These are phyloP conservation scores for Biscogniauxia sp. DNA, from an alignment of 2,329 filamentous ascomycete species.

Conservation along the genomic window DNA sequence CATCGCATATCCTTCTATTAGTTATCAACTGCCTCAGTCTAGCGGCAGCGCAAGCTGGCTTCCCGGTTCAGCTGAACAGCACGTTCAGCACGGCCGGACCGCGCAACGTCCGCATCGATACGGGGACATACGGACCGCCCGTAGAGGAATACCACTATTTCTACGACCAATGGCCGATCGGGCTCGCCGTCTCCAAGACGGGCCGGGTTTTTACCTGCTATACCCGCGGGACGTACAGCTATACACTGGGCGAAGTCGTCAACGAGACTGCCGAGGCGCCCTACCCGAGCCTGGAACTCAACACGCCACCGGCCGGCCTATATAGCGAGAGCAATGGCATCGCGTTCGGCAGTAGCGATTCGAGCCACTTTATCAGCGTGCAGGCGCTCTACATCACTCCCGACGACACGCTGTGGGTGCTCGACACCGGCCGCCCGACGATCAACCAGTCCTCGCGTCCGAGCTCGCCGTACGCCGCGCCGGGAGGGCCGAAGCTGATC, in stretches of 20 bases:
- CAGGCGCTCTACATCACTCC: slow-evolving; percentile 45
- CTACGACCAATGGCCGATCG: slow-evolving; percentile 46
- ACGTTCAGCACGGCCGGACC: slow-evolving; percentile 12
- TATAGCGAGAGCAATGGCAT: slow-evolving; percentile 37
- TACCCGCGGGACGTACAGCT: slow-evolving; percentile 43
- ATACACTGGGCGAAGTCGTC: slow-evolving; percentile 45
- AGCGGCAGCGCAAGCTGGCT: slow-evolving; percentile 3
- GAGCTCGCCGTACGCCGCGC: slow-evolving; percentile 42
- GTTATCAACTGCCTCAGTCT: background rate
- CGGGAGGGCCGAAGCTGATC: slow-evolving; percentile 44
- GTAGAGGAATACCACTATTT: slow-evolving; percentile 50
- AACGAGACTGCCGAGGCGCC: slow-evolving; percentile 46
- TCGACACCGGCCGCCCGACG: slow-evolving; percentile 44
- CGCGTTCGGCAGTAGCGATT: slow-evolving; percentile 43
- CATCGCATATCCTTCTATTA: background rate
- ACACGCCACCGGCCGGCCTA: slow-evolving; percentile 27
- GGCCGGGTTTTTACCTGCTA: slow-evolving; percentile 45
- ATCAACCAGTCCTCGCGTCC: slow-evolving; percentile 36
- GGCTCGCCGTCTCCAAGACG: slow-evolving; percentile 40
- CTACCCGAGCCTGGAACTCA: slow-evolving; percentile 42
- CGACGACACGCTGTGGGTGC: slow-evolving; percentile 43
- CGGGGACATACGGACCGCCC: slow-evolving; percentile 44
- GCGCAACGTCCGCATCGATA: slow-evolving; percentile 38
- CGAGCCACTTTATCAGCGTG: slow-evolving; percentile 39
- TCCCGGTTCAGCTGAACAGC: slow-evolving; percentile 10